A percentile compares a stretch with the other conserved stretches of the same genome.
Evolutionary conservation across 345 rosid genomes (phyloP).

Genomic region (Heritiera littoralis): DNA sequence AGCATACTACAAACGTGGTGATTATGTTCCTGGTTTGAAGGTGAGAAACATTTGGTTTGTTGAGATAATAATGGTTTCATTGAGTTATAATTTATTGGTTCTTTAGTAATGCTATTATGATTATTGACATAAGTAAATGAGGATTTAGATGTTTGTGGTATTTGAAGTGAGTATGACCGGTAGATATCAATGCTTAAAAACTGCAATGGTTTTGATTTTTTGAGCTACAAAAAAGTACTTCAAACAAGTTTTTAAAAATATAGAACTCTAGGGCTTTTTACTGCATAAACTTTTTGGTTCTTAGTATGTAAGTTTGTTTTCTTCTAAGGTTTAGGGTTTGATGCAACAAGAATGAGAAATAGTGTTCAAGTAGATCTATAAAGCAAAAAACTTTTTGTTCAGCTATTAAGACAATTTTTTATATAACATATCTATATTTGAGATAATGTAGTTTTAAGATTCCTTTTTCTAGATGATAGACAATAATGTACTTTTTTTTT

Average conservation of each 20-base stretch:
- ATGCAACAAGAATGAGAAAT: neutral
- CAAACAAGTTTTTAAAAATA: neutral
- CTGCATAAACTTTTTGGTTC: neutral
- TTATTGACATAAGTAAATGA: neutral
- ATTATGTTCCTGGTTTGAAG: constrained; percentile 95
- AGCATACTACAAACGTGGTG: constrained; percentile 87
- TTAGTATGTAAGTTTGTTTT: neutral
- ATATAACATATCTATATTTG: neutral
- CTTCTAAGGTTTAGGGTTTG: neutral
- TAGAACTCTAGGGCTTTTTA: neutral
- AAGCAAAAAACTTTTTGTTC: neutral
- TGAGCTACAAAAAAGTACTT: neutral
- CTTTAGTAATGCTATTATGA: neutral
- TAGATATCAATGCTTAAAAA: neutral
- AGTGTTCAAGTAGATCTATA: neutral
- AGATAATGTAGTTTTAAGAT: neutral
- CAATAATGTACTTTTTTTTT: neutral
- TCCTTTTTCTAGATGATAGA: neutral
- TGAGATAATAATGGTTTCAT: neutral
- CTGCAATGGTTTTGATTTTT: neutral
- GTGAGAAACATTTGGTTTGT: constrained; percentile 33
- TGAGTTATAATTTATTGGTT: neutral
- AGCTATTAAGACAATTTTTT: neutral
- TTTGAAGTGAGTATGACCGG: neutral
- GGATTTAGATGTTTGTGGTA: neutral